Evolutionary conservation across 179 eudicot species (phyloP).

Genomic region (Camellia oleifera): DNA sequence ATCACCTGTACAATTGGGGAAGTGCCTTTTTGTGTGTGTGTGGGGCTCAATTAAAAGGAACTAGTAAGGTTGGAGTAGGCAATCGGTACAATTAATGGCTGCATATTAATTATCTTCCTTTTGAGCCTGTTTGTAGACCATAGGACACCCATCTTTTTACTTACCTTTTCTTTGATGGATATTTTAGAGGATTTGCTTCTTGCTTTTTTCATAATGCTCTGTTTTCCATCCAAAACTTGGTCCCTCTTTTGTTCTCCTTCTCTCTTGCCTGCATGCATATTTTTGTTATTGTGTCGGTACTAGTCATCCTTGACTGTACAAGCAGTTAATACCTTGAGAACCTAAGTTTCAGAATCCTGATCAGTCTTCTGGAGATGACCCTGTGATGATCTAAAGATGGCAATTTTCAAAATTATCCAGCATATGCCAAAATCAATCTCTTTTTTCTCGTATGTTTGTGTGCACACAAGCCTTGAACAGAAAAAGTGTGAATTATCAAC

Average conservation of each 20-base stretch:
- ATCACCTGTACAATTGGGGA: neutral
- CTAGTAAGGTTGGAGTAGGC: conserved; percentile 1
- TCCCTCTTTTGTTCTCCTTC: neutral
- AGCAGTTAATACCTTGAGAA: neutral
- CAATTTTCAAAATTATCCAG: neutral
- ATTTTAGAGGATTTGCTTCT: neutral
- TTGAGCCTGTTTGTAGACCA: neutral
- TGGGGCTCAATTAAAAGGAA: neutral
- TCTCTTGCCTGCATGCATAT: neutral
- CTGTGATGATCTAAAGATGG: conserved; percentile 7
- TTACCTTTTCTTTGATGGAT: neutral
- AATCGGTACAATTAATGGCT: neutral
- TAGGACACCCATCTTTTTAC: neutral
- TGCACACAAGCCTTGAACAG: neutral
- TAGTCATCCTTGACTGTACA: neutral
- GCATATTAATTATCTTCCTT: neutral
- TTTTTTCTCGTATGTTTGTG: neutral
- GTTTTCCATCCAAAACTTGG: neutral
- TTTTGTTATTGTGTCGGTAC: neutral
- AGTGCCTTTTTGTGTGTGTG: neutral
- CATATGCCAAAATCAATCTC: neutral
- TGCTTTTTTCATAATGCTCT: neutral
- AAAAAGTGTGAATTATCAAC: neutral
- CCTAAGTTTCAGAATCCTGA: neutral
- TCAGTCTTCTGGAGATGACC: neutral